Conservation (phyloP, 306 rosid genomes). For the Cicer judaicum region DNA sequence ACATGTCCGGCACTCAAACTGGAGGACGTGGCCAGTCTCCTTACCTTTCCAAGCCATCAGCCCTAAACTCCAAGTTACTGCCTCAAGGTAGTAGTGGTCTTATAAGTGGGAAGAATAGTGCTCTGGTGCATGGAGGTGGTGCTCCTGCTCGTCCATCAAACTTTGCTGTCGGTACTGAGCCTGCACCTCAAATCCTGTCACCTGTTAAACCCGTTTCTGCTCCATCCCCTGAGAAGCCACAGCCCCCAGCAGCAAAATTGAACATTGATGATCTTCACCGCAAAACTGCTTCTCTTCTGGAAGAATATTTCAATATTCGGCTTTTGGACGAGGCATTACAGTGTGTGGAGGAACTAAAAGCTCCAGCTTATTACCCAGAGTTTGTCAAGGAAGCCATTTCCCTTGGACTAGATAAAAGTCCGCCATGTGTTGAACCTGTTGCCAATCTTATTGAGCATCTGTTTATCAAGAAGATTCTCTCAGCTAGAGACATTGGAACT, state of each 20-base stretch:
- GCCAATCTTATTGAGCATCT: conserved; percentile 71
- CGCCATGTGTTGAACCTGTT: conserved; percentile 67
- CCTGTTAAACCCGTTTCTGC: conserved; percentile 56
- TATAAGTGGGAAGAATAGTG: conserved; percentile 74
- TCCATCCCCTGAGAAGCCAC: conserved; percentile 58
- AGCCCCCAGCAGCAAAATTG: conserved; percentile 54
- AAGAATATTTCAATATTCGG: conserved; percentile 75
- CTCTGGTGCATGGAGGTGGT: conserved; percentile 78
- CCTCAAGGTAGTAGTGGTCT: conserved; percentile 89
- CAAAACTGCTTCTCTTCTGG: conserved; percentile 75
- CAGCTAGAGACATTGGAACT: conserved; percentile 64
- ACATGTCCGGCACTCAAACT: conserved; percentile 55
- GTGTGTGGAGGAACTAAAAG: conserved; percentile 85
- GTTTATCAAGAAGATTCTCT: conserved; percentile 56
- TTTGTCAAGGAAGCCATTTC: conserved; percentile 87
- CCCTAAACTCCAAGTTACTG: conserved; percentile 67
- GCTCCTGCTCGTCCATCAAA: conserved; percentile 59
- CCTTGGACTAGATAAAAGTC: conserved; percentile 79
- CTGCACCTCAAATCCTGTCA: conserved; percentile 54
- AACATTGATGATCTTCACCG: conserved; percentile 57
- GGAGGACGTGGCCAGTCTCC: conserved; percentile 78
- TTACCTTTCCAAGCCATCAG: conserved; percentile 59
- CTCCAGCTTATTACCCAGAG: conserved; percentile 81
- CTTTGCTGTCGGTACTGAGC: conserved; percentile 49
- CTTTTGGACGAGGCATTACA: conserved; percentile 83